Evolutionary conservation across 345 rosid genomes (phyloP).

Genomic region (Lenwebbia sp.): DNA sequence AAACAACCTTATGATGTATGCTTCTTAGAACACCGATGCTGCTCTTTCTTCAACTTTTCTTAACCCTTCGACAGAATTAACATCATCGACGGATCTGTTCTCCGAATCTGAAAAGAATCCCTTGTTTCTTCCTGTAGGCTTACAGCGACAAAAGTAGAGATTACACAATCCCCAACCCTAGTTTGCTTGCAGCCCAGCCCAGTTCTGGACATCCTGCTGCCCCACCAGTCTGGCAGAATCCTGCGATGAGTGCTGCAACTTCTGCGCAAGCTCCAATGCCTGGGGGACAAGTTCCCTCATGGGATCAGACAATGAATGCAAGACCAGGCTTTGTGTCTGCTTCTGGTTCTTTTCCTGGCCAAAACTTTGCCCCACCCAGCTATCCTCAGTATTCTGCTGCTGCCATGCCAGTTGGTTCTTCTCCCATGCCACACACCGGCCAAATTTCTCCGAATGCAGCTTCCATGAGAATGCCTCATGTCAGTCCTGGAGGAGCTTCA

Average conservation of each 20-base stretch:
- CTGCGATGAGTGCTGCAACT: conserved; percentile 14
- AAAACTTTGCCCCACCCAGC: not conserved
- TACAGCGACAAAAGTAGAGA: conserved; percentile 95
- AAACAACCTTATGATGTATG: conserved; percentile 29
- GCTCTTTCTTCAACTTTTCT: not conserved
- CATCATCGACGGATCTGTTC: not conserved
- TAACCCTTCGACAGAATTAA: not conserved
- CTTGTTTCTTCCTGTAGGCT: conserved; percentile 28
- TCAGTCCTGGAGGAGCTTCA: not conserved
- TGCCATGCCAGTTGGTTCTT: not conserved
- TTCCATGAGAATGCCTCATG: not conserved
- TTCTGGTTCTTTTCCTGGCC: not conserved
- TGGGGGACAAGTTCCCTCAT: conserved; percentile 28
- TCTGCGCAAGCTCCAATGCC: conserved; percentile 17
- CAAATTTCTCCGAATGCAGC: not conserved
- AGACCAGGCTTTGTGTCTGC: not conserved
- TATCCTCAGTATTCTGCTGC: not conserved
- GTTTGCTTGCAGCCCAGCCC: conserved; percentile 34
- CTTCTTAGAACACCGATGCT: conserved; percentile 29
- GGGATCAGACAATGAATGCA: conserved; percentile 32
- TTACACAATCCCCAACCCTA: conserved; percentile 63
- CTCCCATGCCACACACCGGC: not conserved
- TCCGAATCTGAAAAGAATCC: not conserved
- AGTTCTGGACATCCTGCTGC: conserved; percentile 34
- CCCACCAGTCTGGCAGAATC: conserved; percentile 56